Evolutionary conservation across 2,329 filamentous ascomycete genomes (phyloP).

Genomic region (Colletotrichum phormii): DNA sequence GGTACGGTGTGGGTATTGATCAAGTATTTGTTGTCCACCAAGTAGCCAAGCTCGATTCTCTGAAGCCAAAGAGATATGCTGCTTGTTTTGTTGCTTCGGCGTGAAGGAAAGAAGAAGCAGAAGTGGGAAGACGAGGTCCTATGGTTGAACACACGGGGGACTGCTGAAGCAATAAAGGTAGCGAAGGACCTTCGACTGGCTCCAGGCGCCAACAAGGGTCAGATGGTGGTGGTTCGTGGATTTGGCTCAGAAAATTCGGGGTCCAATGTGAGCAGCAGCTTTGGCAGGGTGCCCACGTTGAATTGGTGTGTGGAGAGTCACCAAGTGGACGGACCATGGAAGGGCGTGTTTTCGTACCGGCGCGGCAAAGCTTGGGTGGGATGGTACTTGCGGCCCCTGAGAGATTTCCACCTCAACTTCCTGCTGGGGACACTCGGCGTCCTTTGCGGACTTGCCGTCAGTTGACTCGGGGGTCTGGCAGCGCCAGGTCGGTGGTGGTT

Average conservation of each 20-base stretch:
- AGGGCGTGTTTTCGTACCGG: slow-evolving; percentile 9
- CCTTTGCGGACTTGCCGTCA: slow-evolving; percentile 25
- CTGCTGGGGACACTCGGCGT: slow-evolving; percentile 26
- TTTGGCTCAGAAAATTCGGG: slow-evolving; percentile 31
- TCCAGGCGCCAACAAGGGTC: slow-evolving; percentile 15
- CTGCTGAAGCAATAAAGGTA: slow-evolving; percentile 34
- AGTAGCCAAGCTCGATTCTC: background rate
- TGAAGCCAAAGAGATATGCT: background rate
- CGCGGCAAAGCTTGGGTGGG: slow-evolving; percentile 14
- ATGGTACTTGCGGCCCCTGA: slow-evolving; percentile 9
- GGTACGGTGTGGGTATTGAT: background rate
- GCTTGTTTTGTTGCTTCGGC: background rate
- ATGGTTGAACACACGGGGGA: slow-evolving; percentile 2
- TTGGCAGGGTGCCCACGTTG: slow-evolving; percentile 3
- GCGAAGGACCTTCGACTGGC: slow-evolving; percentile 20
- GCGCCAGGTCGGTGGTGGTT: slow-evolving; percentile 23
- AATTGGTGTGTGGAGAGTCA: slow-evolving; percentile 7
- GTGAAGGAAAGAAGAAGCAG: background rate
- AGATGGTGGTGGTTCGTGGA: slow-evolving; percentile 32
- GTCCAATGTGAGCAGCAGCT: slow-evolving; percentile 27
- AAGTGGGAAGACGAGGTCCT: slow-evolving; percentile 6
- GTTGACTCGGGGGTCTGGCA: slow-evolving; percentile 22
- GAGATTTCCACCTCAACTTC: background rate
- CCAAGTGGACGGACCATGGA: background rate
- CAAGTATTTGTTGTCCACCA: background rate